These are phyloP conservation scores for Cryptococcus jaspeensis DNA, from an alignment of 1,284 basidiomycete species.

Conservation along the genomic window DNA sequence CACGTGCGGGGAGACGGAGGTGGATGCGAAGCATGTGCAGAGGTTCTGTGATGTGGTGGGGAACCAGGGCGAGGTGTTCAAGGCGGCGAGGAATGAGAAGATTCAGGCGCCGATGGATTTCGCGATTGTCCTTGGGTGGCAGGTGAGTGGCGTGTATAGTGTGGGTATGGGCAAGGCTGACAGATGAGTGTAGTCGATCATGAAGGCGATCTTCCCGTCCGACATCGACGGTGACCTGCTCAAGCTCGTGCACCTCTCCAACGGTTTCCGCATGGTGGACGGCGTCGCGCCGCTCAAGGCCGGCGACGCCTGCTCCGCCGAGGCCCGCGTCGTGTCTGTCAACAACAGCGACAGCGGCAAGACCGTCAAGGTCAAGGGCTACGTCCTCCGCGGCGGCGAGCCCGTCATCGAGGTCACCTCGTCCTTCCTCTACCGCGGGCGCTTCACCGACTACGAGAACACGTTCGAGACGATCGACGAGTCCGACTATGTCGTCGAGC, in stretches of 20 bases:
- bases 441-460: conserved; percentile 88
- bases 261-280: conserved; percentile 86
- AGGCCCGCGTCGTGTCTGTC: conserved; percentile 84
- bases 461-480: conserved; percentile 92
- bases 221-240: conserved; percentile 88
- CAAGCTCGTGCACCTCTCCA: conserved; percentile 93
- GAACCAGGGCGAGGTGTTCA: conserved; percentile 88
- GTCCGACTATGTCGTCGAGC: conserved; percentile 76
- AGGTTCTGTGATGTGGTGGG: conserved; percentile 91
- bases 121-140: conserved; percentile 96
- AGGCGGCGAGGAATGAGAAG: conserved; percentile 65
- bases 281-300: conserved; percentile 73
- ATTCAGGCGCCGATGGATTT: conserved; percentile 96
- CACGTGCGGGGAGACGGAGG: conserved; percentile 75
- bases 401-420: conserved; percentile 92
- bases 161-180: conserved; percentile 13
- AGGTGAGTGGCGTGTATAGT: conserved; percentile 60
- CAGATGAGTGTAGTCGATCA: conserved; percentile 68
- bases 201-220: conserved; percentile 93
- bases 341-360: conserved; percentile 91
- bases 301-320: conserved; percentile 86
- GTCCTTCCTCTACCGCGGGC: conserved; percentile 94
- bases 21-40: conserved; percentile 74
- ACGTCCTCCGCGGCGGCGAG: conserved; percentile 70
- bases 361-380: conserved; percentile 86